phyloP scores from a whole-genome alignment of 352 stramenopile species.

The Pythium plurisporium region DNA sequence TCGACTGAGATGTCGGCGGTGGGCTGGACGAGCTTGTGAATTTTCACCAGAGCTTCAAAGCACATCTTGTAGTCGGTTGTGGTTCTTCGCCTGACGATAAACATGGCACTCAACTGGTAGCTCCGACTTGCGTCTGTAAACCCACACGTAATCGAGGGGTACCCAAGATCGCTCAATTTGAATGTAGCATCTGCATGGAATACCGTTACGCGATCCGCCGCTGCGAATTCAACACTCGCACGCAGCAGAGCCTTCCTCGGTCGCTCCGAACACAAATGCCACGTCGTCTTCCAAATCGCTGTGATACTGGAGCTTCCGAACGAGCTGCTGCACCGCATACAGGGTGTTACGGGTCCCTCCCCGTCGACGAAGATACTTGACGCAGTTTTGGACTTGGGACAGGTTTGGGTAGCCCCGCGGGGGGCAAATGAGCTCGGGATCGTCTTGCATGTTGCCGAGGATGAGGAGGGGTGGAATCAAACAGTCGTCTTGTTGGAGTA shows the following conservation, averaged over 20 bases:
- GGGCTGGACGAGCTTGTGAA: no score
- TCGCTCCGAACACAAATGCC: not conserved
- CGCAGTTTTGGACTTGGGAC: not conserved
- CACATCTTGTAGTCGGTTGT: not conserved
- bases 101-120: slow-evolving; percentile 7
- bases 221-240: not conserved
- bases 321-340: not conserved
- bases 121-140: not conserved
- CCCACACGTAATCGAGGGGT: slow-evolving; percentile 4
- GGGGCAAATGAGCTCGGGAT: no score
- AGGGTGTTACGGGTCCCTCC: not conserved
- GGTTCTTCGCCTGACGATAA: not conserved
- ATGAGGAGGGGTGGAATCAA: no score
- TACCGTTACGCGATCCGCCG: not conserved
- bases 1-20: no score
- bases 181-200: slow-evolving; percentile 4
- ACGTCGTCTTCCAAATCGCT: not conserved
- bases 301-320: not conserved
- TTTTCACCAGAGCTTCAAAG: no score
- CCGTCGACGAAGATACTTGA: not conserved
- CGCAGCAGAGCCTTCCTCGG: no score
- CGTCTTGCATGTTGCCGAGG: no score
- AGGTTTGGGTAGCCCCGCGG: not conserved
- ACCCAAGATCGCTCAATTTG: slow-evolving; percentile 10
- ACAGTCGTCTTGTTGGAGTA: no score